Conservation (phyloP, 306 rosid species). For the Gastrolobium villosum region DNA sequence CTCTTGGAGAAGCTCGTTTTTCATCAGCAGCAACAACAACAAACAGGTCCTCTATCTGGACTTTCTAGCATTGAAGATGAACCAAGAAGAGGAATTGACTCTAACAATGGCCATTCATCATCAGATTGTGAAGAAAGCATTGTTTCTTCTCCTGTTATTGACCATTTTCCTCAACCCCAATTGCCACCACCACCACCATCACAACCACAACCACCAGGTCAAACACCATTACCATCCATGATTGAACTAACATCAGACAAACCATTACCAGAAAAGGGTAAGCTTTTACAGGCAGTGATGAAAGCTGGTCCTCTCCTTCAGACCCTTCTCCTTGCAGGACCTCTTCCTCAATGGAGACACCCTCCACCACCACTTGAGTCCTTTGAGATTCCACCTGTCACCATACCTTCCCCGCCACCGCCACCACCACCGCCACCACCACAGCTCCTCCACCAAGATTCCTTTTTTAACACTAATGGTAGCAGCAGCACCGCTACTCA, state of each 20-base stretch:
- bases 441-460: constrained; percentile 64
- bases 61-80: constrained; percentile 97
- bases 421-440: constrained; percentile 34
- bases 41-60: constrained; percentile 78
- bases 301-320: constrained; percentile 97
- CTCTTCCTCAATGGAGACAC: constrained; percentile 99
- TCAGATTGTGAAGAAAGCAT: constrained; percentile 99
- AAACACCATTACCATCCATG: constrained; percentile 37
- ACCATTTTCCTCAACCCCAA: constrained; percentile 60
- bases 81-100: constrained; percentile 79
- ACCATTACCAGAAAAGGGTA: constrained; percentile 96
- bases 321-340: constrained; percentile 91
- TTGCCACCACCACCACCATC: constrained; percentile 42
- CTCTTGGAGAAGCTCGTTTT: constrained; percentile 68
- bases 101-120: constrained; percentile 78
- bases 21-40: constrained; percentile 58
- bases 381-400: constrained; percentile 86
- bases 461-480: constrained; percentile 52
- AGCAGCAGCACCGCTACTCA: constrained; percentile 53
- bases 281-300: constrained; percentile 96
- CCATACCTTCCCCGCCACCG: constrained; percentile 63
- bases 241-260: constrained; percentile 65
- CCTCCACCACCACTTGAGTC: constrained; percentile 97
- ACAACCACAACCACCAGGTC: constrained; percentile 15
- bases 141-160: constrained; percentile 87